Evolutionary conservation across 306 rosid species (phyloP).

Genomic region (Castanea sativa): DNA sequence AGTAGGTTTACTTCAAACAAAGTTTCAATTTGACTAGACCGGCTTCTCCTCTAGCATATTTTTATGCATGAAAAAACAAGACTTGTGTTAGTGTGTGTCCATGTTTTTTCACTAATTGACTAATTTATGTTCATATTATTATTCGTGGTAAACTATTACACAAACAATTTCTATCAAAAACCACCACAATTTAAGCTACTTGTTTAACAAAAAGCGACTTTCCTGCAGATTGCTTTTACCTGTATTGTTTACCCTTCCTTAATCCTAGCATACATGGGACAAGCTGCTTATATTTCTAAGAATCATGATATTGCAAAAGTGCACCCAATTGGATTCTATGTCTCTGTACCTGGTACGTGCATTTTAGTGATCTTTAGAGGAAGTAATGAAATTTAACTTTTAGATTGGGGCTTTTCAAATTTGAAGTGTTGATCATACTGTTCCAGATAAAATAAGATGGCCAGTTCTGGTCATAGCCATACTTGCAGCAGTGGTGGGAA

Average conservation of each 20-base stretch:
- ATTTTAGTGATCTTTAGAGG: constrained; percentile 3
- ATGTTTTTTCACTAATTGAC: not conserved
- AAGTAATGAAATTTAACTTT: constrained; percentile 5
- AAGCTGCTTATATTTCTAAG: constrained; percentile 94
- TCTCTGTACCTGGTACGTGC: constrained; percentile 86
- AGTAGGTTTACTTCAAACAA: not conserved
- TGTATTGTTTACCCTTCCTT: constrained; percentile 88
- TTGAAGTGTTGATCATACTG: not conserved
- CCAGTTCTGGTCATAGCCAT: constrained; percentile 93
- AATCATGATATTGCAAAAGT: constrained; percentile 61
- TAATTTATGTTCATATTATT: not conserved
- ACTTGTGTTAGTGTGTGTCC: not conserved
- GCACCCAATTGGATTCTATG: constrained; percentile 83
- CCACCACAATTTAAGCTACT: not conserved
- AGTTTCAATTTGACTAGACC: not conserved
- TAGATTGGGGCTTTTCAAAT: not conserved
- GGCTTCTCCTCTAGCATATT: not conserved
- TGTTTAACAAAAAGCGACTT: constrained; percentile 31
- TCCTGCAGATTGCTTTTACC: constrained; percentile 88
- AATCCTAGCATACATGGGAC: constrained; percentile 95
- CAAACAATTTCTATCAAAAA: not conserved
- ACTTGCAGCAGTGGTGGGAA: constrained; percentile 96
- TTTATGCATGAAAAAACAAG: not conserved
- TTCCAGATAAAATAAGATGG: constrained; percentile 74
- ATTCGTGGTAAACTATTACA: not conserved